Evolutionary conservation across 1,139 yeast genomes (phyloP).

Genomic region (Zygosaccharomyces sapae): DNA sequence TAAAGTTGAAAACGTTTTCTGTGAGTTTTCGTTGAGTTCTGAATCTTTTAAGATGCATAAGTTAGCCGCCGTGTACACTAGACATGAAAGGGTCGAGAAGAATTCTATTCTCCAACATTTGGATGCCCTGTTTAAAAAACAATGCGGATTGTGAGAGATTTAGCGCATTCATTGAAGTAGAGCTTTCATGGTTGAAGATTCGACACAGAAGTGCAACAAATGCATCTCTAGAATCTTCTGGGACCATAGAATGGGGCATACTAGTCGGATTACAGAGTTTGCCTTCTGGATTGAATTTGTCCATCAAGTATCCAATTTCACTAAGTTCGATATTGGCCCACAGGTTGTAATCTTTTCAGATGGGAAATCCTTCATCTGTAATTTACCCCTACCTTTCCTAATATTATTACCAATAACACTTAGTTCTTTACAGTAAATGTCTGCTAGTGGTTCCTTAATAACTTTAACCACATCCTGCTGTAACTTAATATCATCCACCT

Average conservation of each 20-base stretch:
- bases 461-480: constrained; percentile 48
- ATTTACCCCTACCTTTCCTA: constrained; percentile 43
- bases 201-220: constrained; percentile 35
- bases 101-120: constrained; percentile 58
- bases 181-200: constrained; percentile 36
- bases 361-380: constrained; percentile 43
- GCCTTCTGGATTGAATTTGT: constrained; percentile 42
- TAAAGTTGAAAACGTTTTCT: constrained; percentile 29
- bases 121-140: constrained; percentile 46
- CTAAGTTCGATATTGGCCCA: constrained; percentile 52
- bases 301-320: constrained; percentile 40
- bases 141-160: constrained; percentile 40
- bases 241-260: constrained; percentile 38
- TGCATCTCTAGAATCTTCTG: constrained; percentile 39
- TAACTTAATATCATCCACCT: constrained; percentile 40
- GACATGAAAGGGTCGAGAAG: constrained; percentile 48
- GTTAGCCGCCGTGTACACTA: constrained; percentile 54
- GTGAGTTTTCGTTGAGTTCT: constrained; percentile 31
- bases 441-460: constrained; percentile 43
- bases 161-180: constrained; percentile 31
- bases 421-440: constrained; percentile 29
- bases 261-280: constrained; percentile 37
- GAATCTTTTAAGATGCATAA: constrained; percentile 38
- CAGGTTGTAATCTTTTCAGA: constrained; percentile 39
- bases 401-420: constrained; percentile 39